Percentiles rank a stretch among this genome's conserved stretches.
These are phyloP conservation scores for Euphorbia peplus DNA, from an alignment of 345 rosid species.

Conservation along the genomic window DNA sequence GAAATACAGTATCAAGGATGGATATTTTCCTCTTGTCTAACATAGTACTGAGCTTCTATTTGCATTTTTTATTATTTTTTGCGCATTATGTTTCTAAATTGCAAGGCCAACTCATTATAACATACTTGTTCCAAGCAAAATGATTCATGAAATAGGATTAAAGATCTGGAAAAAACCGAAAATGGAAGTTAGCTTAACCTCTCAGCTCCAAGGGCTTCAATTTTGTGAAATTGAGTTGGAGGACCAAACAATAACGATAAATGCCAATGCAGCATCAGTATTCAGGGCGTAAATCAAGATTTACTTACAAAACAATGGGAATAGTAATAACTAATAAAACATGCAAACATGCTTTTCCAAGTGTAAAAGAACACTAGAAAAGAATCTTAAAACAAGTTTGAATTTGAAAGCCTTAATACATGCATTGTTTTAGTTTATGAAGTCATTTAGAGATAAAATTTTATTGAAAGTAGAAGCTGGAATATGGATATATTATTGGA, in stretches of 20 bases:
- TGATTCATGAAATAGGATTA: too few species aligned
- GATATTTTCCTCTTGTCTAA: neutral
- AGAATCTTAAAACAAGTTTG: neutral
- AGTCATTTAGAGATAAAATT: neutral
- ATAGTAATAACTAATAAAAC: neutral
- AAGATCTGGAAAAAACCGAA: too few species aligned
- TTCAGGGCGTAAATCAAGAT: neutral
- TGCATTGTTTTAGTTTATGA: neutral
- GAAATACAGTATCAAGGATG: too few species aligned
- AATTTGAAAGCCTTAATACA: neutral
- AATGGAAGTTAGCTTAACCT: too few species aligned
- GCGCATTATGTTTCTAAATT: neutral
- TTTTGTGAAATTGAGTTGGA: too few species aligned
- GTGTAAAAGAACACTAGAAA: neutral
- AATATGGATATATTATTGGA: neutral
- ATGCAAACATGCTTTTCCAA: neutral
- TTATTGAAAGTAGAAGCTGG: neutral
- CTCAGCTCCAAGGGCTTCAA: too few species aligned
- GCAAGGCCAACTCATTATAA: neutral
- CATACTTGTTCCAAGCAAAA: too few species aligned
- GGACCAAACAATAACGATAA: too few species aligned
- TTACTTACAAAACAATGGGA: neutral
- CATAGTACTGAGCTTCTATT: neutral
- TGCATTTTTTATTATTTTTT: neutral
- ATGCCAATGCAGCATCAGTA: too few species aligned